Percentiles rank a stretch among this genome's conserved stretches.
Evolutionary conservation across 148 eudicot genomes (phyloP).

Genomic region (Rhododendron ovatum): DNA sequence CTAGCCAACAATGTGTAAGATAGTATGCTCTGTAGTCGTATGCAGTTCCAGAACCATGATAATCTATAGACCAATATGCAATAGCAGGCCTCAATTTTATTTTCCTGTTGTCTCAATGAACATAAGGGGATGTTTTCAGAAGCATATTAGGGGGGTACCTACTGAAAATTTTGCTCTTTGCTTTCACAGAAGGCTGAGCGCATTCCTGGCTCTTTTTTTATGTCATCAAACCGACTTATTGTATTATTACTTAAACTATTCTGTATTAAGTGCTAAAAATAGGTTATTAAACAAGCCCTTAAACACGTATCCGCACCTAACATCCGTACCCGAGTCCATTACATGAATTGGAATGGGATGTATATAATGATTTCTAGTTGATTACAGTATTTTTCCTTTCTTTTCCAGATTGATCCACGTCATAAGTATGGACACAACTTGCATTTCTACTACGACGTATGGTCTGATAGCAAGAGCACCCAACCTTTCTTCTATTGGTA

Average conservation of each 20-base stretch:
- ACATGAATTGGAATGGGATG: background rate
- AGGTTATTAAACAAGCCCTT: no score
- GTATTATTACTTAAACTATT: no score
- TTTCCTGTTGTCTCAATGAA: background rate
- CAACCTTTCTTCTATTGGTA: slow-evolving; percentile 36
- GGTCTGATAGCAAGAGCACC: slow-evolving; percentile 23
- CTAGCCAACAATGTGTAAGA: background rate
- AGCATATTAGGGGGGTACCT: no score
- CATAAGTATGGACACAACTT: slow-evolving; percentile 31
- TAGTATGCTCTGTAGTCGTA: background rate
- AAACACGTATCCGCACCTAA: background rate
- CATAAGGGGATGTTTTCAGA: background rate
- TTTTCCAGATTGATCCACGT: slow-evolving; percentile 30
- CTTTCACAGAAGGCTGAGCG: no score
- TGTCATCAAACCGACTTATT: no score
- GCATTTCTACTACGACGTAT: slow-evolving; percentile 32
- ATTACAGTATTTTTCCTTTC: background rate
- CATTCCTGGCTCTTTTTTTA: no score
- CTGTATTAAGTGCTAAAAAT: no score
- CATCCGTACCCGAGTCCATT: background rate
- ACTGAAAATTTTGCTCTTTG: no score
- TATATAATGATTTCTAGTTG: background rate
- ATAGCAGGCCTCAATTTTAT: background rate
- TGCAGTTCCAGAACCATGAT: background rate
- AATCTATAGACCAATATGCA: background rate